Conservation (phyloP, 139 green algal genomes). For the Diplosphaera chodatii region DNA sequence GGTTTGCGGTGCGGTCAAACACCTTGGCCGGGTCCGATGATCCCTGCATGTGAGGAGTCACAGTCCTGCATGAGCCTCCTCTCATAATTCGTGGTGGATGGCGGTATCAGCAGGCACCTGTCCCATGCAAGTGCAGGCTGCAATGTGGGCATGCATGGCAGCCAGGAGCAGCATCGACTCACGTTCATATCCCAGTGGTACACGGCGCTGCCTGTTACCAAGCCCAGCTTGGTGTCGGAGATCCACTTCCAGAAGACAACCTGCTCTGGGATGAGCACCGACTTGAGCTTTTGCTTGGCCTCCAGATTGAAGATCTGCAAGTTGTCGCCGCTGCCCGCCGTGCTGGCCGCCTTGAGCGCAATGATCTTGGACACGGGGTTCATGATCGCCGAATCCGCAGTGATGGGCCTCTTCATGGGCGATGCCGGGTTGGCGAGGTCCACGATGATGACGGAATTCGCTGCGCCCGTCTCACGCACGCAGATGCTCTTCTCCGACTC, state of each 20-base stretch:
- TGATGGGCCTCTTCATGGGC: slow-evolving; percentile 88
- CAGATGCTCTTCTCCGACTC: slow-evolving; percentile 97
- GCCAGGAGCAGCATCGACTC: neutral
- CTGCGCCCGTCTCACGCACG: slow-evolving; percentile 81
- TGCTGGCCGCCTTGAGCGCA: slow-evolving; percentile 80
- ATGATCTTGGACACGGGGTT: slow-evolving; percentile 90
- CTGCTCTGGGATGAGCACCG: slow-evolving; percentile 85
- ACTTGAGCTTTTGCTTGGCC: slow-evolving; percentile 97
- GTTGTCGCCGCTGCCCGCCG: slow-evolving; percentile 61
- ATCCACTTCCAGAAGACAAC: slow-evolving; percentile 99
- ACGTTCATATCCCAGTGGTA: slow-evolving; percentile 98
- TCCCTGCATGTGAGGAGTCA: slow-evolving; percentile 30
- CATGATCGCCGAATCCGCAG: slow-evolving; percentile 95
- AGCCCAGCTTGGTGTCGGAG: slow-evolving; percentile 65
- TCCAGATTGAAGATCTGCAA: slow-evolving; percentile 99
- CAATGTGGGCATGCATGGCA: too few relatives aligned
- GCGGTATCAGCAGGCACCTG: too few relatives aligned
- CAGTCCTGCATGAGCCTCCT: too few relatives aligned
- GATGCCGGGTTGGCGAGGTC: slow-evolving; percentile 73
- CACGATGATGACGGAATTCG: slow-evolving; percentile 79
- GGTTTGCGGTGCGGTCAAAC: slow-evolving; percentile 94
- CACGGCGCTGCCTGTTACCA: slow-evolving; percentile 86
- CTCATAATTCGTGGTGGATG: too few relatives aligned
- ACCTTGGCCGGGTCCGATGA: slow-evolving; percentile 81
- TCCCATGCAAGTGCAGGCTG: too few relatives aligned